Evolutionary conservation across 2,329 filamentous ascomycete species (phyloP), one percentile per base, ranked within the genome.

Genomic region (Cephalotrichum gorgonifer): DNA sequence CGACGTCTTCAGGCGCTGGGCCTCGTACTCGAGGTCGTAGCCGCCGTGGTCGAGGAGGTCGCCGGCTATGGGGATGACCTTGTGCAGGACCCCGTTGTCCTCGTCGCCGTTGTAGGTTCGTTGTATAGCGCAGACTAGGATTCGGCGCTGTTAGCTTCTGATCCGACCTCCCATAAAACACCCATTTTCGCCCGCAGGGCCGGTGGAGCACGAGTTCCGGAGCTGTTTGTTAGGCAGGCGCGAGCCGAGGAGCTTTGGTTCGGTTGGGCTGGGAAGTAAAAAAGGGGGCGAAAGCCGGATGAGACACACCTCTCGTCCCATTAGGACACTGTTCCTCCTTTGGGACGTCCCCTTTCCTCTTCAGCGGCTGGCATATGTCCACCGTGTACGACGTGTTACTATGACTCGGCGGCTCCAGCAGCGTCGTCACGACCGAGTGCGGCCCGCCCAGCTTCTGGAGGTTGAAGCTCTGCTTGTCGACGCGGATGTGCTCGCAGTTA

Each of bases 311-410:
- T 72, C 83, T 74, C 3, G 86, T 82, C 38, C 81, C 83, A 43
- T 76, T 75, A 0, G 80, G 82, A 61, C 88, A 94, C 58, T 83
- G 70, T 33, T 81, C 70, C 6, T 72, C 65, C 55, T 75, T 73
- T 17, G 70, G 66, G 1, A 72, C 68, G 23, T 76, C 76, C 41
- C 77, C 78, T 45, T 73, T 75, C 61, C 78, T 76, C 62, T 78
- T 77, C 54, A 95, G 67, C 6, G 78, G 72, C 47, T 72, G 67
- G 68, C 88, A 95, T 44, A 94, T 73, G 58, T 94, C 85, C 50
- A 94, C 62, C 1, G 86, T 90, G 64, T 88, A 94, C 41, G 87
- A 91, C 25, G 81, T 88, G 64, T 93, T 93, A 52, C 71, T 73
- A 26, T 78, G 70, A 15, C 72, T 71, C 15, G 71, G 74, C 20